Evolutionary conservation across 2,329 filamentous ascomycete genomes (phyloP).

Genomic region (Fusarium citri): DNA sequence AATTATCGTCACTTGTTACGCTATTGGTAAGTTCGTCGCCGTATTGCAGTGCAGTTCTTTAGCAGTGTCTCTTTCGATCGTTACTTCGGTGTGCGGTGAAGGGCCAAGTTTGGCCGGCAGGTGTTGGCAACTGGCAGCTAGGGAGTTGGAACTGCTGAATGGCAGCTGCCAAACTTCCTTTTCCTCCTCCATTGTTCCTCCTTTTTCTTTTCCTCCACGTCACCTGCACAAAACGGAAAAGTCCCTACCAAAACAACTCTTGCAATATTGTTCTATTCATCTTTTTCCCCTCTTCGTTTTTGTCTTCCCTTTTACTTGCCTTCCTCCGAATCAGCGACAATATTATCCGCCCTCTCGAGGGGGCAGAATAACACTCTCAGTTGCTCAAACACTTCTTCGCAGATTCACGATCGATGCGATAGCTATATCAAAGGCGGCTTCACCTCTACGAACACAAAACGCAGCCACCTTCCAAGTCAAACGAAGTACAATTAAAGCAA

Average conservation of each 20-base stretch:
- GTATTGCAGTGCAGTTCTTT: not conserved
- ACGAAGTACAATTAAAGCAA: not conserved
- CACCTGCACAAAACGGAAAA: conserved; percentile 12
- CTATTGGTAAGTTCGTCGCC: not conserved
- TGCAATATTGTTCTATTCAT: conserved; percentile 8
- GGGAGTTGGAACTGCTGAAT: not conserved
- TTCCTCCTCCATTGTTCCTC: not conserved
- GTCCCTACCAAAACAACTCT: not conserved
- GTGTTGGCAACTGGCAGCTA: conserved; percentile 27
- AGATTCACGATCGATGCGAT: conserved; percentile 31
- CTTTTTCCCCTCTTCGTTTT: conserved; percentile 3
- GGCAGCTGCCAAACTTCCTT: conserved; percentile 21
- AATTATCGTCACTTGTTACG: not conserved
- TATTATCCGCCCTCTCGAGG: not conserved
- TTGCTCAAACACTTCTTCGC: conserved; percentile 3
- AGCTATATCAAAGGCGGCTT: conserved; percentile 23
- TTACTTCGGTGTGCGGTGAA: conserved; percentile 4
- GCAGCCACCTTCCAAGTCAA: not conserved
- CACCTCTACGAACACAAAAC: not conserved
- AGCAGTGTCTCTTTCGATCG: not conserved
- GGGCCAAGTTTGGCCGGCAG: conserved; percentile 27
- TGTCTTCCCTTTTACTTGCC: not conserved
- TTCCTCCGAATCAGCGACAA: conserved; percentile 1
- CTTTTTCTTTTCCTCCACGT: conserved; percentile 4
- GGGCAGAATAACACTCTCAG: conserved; percentile 6